These are phyloP conservation scores for Pythium aristosporum DNA, from an alignment of 352 stramenopile genomes.

Conservation along the genomic window DNA sequence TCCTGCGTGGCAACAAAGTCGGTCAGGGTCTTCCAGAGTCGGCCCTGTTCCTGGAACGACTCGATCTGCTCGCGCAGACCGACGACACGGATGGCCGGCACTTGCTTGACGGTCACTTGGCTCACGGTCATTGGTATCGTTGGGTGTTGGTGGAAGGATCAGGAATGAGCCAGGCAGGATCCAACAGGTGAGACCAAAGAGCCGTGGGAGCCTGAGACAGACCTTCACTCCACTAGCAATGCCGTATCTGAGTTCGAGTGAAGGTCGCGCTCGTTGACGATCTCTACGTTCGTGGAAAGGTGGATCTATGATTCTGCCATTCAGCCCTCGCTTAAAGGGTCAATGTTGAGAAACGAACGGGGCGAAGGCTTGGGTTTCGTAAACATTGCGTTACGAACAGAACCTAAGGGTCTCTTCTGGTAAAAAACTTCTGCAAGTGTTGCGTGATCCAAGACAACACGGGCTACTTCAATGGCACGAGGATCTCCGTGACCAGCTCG, in stretches of 20 bases:
- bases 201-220: not conserved
- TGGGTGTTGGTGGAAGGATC: not conserved
- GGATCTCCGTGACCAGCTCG: slow-evolving; percentile 22
- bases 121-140: not conserved
- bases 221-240: not conserved
- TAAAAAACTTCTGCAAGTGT: too few species aligned
- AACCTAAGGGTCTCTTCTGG: too few species aligned
- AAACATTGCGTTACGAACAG: too few species aligned
- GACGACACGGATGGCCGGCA: slow-evolving; percentile 6
- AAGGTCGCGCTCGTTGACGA: not conserved
- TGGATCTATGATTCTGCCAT: not conserved
- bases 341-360: too few species aligned
- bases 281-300: not conserved
- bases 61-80: slow-evolving; percentile 6
- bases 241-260: not conserved
- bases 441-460: too few species aligned
- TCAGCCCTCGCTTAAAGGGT: too few species aligned
- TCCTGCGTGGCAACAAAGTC: not conserved
- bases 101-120: not conserved
- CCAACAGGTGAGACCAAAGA: too few species aligned
- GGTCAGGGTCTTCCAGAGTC: slow-evolving; percentile 11
- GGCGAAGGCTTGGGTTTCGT: too few species aligned
- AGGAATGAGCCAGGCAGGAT: not conserved
- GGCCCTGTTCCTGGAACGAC: slow-evolving; percentile 7
- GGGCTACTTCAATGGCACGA: slow-evolving; percentile 13